Percentiles rank a stretch among this genome's conserved stretches.
phyloP scores from a whole-genome alignment of 2,329 filamentous ascomycete species.

The Ceratocystis ficicola region DNA sequence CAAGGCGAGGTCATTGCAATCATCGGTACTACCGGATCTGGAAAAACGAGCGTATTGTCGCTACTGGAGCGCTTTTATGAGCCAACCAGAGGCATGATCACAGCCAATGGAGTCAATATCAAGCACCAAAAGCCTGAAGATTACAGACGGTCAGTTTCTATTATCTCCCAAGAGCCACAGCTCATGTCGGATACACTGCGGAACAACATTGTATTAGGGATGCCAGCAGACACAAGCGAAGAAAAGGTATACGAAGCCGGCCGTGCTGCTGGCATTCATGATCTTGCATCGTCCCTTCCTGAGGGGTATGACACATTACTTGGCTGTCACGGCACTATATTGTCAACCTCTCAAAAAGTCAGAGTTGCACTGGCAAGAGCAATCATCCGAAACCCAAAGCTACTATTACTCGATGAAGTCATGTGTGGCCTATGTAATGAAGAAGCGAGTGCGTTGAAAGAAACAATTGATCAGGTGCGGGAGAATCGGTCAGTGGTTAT shows the following conservation, averaged over 20 bases:
- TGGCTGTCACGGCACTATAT: conserved; percentile 49
- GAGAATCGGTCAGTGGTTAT: conserved; percentile 32
- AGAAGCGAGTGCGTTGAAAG: conserved; percentile 44
- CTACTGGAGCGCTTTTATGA: conserved; percentile 26
- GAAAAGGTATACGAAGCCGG: conserved; percentile 26
- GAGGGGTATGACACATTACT: conserved; percentile 42
- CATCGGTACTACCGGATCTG: conserved; percentile 22
- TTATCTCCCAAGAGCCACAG: conserved; percentile 46
- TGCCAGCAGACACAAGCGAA: not conserved
- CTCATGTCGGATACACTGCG: conserved; percentile 41
- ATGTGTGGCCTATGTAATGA: conserved; percentile 51
- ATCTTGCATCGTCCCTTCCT: conserved; percentile 62
- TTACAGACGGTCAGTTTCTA: conserved; percentile 40
- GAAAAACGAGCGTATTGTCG: conserved; percentile 28
- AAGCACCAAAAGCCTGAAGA: conserved; percentile 34
- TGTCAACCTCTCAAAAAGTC: conserved; percentile 56
- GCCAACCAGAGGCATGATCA: conserved; percentile 33
- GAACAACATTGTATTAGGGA: conserved; percentile 52
- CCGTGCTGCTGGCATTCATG: conserved; percentile 53
- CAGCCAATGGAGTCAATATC: conserved; percentile 35
- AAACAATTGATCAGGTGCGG: conserved; percentile 24
- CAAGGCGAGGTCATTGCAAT: conserved; percentile 22
- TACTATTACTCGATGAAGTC: conserved; percentile 57
- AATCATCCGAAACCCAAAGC: conserved; percentile 45
- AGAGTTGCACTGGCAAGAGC: conserved; percentile 54